A percentile compares a stretch with the other conserved stretches of the same genome.
Conservation (phyloP, 2,329 filamentous ascomycete species). For the Aureobasidium zeae region DNA sequence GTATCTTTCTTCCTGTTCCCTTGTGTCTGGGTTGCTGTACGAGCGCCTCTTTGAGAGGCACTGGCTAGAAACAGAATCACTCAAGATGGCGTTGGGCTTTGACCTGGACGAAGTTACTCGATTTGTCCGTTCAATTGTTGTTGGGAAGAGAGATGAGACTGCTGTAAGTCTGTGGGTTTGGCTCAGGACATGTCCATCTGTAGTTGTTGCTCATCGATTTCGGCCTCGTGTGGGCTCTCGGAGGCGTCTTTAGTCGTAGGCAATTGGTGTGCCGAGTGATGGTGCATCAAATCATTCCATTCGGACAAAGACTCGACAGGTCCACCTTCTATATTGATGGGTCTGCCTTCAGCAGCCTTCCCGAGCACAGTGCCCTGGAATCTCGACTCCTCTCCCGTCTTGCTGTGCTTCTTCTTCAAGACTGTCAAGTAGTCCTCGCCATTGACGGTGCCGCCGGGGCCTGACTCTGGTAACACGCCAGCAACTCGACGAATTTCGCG, state of each 20-base stretch:
- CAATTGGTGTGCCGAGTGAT: conserved; percentile 12
- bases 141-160: too few relatives aligned
- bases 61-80: too few relatives aligned
- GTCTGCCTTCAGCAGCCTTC: conserved; percentile 58
- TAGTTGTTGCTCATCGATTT: conserved; percentile 11
- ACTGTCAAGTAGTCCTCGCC: conserved; percentile 43
- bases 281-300: conserved; percentile 41
- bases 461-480: conserved; percentile 46
- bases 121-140: too few relatives aligned
- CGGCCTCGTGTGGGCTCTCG: conserved; percentile 10
- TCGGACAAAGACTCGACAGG: conserved; percentile 56
- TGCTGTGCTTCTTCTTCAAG: conserved; percentile 87
- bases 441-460: conserved; percentile 42
- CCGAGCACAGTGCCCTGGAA: conserved; percentile 80
- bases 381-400: conserved; percentile 75
- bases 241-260: conserved; percentile 7
- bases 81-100: too few relatives aligned
- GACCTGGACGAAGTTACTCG: too few relatives aligned
- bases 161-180: too few relatives aligned
- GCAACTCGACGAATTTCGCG: conserved; percentile 75
- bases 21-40: too few relatives aligned
- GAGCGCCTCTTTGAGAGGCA: too few relatives aligned
- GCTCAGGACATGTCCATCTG: conserved; percentile 12
- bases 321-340: conserved; percentile 71
- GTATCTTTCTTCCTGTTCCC: too few relatives aligned